A percentile compares a stretch with the other conserved stretches of the same genome.
These are phyloP conservation scores for Picea glauca DNA, from an alignment of 75 land plant species.

Conservation along the genomic window DNA sequence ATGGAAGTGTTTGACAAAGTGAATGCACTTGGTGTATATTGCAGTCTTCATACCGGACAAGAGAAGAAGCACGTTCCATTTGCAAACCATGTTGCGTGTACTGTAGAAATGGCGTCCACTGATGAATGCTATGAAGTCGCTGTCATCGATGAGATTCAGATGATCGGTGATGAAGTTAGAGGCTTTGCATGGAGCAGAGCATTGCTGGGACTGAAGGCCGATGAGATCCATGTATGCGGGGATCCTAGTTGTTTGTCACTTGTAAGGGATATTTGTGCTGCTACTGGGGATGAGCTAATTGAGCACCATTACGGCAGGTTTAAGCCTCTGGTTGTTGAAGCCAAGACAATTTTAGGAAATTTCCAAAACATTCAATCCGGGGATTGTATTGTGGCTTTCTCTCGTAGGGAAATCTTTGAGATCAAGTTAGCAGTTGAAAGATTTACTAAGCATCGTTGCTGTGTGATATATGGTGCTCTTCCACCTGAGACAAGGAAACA, in stretches of 20 bases:
- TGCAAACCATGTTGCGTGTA: conserved; percentile 86
- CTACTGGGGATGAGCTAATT: conserved; percentile 81
- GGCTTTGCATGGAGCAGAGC: conserved; percentile 98
- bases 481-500: conserved; percentile 96
- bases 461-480: conserved; percentile 96
- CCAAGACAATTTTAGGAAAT: conserved; percentile 73
- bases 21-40: conserved; percentile 84
- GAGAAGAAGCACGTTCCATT: conserved; percentile 89
- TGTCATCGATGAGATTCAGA: conserved; percentile 92
- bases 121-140: conserved; percentile 81
- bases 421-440: conserved; percentile 87
- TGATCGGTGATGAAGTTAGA: conserved; percentile 78
- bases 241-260: conserved; percentile 86
- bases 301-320: conserved; percentile 79
- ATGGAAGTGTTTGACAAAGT: conserved; percentile 97
- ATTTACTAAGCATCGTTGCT: conserved; percentile 79
- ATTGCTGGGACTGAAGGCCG: conserved; percentile 85
- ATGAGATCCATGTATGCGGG: conserved; percentile 96
- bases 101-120: conserved; percentile 87
- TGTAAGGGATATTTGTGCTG: conserved; percentile 63
- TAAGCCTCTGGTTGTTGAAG: conserved; percentile 85
- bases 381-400: conserved; percentile 96
- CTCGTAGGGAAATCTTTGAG: conserved; percentile 92
- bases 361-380: conserved; percentile 67
- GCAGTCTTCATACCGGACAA: conserved; percentile 92